Conservation (phyloP, 1,139 yeast genomes). For the Pichia sp. region DNA sequence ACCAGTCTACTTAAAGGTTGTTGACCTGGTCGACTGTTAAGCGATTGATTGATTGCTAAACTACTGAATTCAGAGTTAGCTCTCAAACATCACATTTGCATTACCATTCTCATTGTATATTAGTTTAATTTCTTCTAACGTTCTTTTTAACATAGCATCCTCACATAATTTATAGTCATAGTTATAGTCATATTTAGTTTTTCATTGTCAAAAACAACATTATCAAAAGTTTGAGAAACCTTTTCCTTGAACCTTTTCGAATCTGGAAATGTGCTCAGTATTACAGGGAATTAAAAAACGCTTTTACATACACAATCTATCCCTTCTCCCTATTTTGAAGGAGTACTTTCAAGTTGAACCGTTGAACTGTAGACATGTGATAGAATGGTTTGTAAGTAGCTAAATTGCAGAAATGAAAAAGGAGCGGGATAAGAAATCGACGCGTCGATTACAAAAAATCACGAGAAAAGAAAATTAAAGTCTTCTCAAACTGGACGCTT, state of each 20-base stretch:
- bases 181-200: slow-evolving; percentile 1
- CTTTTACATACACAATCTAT: too few relatives aligned
- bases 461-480: neutral
- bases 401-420: neutral
- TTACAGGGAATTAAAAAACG: too few relatives aligned
- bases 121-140: slow-evolving; percentile 5
- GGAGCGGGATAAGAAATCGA: neutral
- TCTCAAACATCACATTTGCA: neutral
- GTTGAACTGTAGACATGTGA: too few relatives aligned
- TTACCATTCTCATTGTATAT: slow-evolving; percentile 9
- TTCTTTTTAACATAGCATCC: slow-evolving; percentile 1
- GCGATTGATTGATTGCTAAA: neutral
- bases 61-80: slow-evolving; percentile 6
- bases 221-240: too few relatives aligned
- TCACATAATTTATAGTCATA: slow-evolving; percentile 1
- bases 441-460: slow-evolving; percentile 1
- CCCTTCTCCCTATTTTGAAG: too few relatives aligned
- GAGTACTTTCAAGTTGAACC: too few relatives aligned
- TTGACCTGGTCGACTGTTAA: slow-evolving; percentile 62
- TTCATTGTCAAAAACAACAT: neutral
- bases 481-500: neutral
- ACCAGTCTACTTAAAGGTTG: slow-evolving; percentile 59
- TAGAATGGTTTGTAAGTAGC: too few relatives aligned
- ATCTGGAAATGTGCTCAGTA: too few relatives aligned
- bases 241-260: too few relatives aligned